Conservation (phyloP, 228 moss, liverwort and hornwort species). For the Sphagnum magellanicum region DNA sequence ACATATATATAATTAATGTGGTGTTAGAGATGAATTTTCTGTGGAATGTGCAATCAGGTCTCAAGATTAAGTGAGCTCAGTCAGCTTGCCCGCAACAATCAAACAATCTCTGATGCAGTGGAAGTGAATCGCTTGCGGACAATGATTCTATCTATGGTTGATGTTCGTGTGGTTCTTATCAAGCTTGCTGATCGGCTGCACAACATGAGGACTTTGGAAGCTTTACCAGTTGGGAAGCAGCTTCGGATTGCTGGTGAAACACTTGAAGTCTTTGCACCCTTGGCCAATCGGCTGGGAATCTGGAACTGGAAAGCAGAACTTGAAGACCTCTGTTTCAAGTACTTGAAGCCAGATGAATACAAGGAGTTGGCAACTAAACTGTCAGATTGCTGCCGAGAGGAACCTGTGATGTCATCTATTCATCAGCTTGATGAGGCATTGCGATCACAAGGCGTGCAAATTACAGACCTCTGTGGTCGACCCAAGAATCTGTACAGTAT, state of each 20-base stretch:
- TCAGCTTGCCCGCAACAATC: conserved; percentile 71
- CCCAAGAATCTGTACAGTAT: conserved; percentile 94
- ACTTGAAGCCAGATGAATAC: conserved; percentile 59
- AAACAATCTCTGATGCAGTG: conserved; percentile 50
- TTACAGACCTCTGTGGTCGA: conserved; percentile 68
- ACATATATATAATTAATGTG: too few species aligned
- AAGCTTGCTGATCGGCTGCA: conserved; percentile 89
- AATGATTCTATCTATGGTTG: conserved; percentile 91
- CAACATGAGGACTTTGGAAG: conserved; percentile 72
- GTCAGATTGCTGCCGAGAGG: conserved; percentile 56
- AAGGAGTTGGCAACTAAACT: conserved; percentile 49
- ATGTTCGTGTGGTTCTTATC: conserved; percentile 87
- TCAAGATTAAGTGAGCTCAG: conserved; percentile 77
- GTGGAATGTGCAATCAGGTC: conserved; percentile 31
- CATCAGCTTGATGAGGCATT: conserved; percentile 58
- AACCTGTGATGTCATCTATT: conserved; percentile 63
- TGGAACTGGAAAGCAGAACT: conserved; percentile 99
- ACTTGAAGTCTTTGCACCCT: conserved; percentile 69
- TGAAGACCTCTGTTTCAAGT: conserved; percentile 84
- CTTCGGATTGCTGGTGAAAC: conserved; percentile 71
- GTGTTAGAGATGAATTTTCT: too few species aligned
- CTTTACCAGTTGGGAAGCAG: conserved; percentile 55
- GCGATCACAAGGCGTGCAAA: conserved; percentile 42
- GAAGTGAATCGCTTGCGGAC: conserved; percentile 71
- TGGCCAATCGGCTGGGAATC: conserved; percentile 86